Conservation (phyloP, 495 filamentous ascomycete species). For the Aspergillus mulundensis region DNA sequence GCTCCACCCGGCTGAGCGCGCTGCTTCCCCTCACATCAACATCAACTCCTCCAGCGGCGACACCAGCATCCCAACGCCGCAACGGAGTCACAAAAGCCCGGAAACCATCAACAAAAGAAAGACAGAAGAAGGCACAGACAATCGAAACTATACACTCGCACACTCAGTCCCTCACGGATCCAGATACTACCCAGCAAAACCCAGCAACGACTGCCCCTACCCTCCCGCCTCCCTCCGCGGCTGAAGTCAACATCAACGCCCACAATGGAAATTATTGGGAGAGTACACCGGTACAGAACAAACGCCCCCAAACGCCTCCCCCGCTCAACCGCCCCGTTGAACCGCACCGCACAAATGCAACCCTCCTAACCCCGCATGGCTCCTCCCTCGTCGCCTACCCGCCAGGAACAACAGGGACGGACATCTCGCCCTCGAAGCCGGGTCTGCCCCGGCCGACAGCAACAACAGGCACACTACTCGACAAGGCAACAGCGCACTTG, state of each 20-base stretch:
- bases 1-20: conserved; percentile 55
- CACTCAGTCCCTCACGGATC: neutral
- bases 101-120: conserved; percentile 18
- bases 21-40: conserved; percentile 37
- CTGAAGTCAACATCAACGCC: neutral
- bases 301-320: conserved; percentile 34
- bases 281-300: conserved; percentile 8
- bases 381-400: conserved; percentile 61
- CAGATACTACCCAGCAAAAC: neutral
- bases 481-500: conserved; percentile 74
- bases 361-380: conserved; percentile 74
- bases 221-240: neutral
- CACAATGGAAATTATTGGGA: conserved; percentile 2
- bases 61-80: conserved; percentile 7
- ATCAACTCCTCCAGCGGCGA: conserved; percentile 5
- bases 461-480: conserved; percentile 69
- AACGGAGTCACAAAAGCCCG: conserved; percentile 31
- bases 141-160: neutral
- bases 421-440: conserved; percentile 57
- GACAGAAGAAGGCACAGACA: conserved; percentile 4
- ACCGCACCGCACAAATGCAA: conserved; percentile 66
- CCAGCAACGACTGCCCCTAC: neutral
- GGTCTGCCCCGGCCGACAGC: conserved; percentile 46
- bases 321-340: conserved; percentile 55
- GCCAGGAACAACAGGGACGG: conserved; percentile 26